A percentile compares a stretch with the other conserved stretches of the same genome.
Conservation (phyloP, 805 yeast species). For the Candida jianshihensis region DNA sequence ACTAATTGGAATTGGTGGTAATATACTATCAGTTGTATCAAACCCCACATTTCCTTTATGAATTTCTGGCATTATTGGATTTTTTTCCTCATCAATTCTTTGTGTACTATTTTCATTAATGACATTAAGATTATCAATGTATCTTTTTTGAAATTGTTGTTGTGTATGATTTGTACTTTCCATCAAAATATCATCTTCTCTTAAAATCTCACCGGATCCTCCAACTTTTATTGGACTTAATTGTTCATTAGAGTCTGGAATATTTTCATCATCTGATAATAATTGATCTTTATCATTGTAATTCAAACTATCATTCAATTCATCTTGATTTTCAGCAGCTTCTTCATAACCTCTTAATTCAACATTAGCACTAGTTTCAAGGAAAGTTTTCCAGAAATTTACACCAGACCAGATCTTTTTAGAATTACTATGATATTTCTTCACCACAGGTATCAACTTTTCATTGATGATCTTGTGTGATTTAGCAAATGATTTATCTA, state of each 20-base stretch:
- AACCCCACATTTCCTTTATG: constrained; percentile 12
- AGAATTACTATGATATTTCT: constrained; percentile 51
- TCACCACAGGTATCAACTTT: constrained; percentile 59
- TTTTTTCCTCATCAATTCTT: constrained; percentile 4
- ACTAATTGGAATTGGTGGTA: constrained; percentile 19
- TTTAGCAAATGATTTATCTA: constrained; percentile 64
- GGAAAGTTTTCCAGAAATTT: constrained; percentile 70
- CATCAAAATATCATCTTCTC: constrained; percentile 10
- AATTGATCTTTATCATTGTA: constrained; percentile 1
- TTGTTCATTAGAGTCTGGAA: constrained; percentile 19
- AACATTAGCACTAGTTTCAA: constrained; percentile 69
- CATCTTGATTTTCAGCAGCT: constrained; percentile 12
- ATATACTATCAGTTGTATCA: constrained; percentile 22
- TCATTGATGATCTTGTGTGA: constrained; percentile 66
- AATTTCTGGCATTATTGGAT: constrained; percentile 23
- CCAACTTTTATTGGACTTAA: constrained; percentile 20
- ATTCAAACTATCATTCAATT: neutral
- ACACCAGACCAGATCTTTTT: constrained; percentile 58
- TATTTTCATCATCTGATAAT: constrained; percentile 3
- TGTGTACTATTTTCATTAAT: constrained; percentile 1
- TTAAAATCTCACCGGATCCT: constrained; percentile 6
- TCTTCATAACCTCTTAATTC: constrained; percentile 49
- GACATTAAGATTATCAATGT: constrained; percentile 5
- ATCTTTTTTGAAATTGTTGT: constrained; percentile 13
- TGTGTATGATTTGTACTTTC: constrained; percentile 19